Evolutionary conservation across 2,329 filamentous ascomycete species (phyloP).

Genomic region (Aspergillus arachidicola): DNA sequence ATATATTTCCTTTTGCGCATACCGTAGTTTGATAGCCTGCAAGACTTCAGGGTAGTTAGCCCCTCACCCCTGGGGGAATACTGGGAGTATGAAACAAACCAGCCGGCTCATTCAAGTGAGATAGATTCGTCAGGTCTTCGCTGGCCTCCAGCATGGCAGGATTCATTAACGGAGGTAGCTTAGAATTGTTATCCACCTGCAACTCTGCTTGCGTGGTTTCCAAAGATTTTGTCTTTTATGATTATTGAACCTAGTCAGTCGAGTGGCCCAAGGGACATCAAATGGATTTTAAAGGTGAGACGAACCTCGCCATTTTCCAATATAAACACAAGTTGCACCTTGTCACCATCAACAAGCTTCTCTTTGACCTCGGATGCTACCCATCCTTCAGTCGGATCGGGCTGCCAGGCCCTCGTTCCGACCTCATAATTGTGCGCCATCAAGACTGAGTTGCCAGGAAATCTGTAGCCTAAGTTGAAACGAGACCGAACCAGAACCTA

Average conservation of each 20-base stretch:
- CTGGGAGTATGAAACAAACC: conserved; percentile 59
- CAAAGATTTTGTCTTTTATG: conserved; percentile 70
- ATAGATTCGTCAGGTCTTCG: conserved; percentile 95
- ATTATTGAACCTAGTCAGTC: conserved; percentile 13
- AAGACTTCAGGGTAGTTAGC: conserved; percentile 64
- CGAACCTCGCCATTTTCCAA: conserved; percentile 89
- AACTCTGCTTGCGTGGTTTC: conserved; percentile 77
- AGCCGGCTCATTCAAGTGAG: conserved; percentile 96
- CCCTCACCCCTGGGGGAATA: conserved; percentile 4
- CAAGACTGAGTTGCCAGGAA: conserved; percentile 9
- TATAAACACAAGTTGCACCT: conserved; percentile 83
- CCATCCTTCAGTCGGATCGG: conserved; percentile 94
- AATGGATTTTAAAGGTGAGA: conserved; percentile 2
- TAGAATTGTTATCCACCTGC: conserved; percentile 73
- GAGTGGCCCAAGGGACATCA: neutral
- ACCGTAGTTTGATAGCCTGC: conserved; percentile 95
- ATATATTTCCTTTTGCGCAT: conserved; percentile 98
- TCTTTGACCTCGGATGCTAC: conserved; percentile 91
- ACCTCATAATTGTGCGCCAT: conserved; percentile 95
- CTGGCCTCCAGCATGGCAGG: conserved; percentile 97
- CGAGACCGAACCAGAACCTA: conserved; percentile 18
- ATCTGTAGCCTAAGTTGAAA: conserved; percentile 12
- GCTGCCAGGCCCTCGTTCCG: conserved; percentile 97
- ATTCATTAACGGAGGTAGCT: conserved; percentile 93
- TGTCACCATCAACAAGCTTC: conserved; percentile 81